Base-by-base conservation (phyloP, 306 rosid species). In the Lathyrus aphaca region DNA sequence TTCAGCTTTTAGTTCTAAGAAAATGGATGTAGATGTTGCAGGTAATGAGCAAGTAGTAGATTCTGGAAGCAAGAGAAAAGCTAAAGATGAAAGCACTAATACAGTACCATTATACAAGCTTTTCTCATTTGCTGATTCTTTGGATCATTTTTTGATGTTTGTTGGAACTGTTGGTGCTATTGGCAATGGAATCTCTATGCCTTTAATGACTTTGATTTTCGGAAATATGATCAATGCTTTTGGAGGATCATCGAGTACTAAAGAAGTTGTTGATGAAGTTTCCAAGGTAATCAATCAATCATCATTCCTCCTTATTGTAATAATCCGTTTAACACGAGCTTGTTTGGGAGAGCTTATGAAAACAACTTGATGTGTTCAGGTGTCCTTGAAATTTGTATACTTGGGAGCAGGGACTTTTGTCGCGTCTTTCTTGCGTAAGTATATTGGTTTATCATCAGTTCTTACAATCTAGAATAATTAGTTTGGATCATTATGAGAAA, bases 21-120 rank as follows among this genome's bases (percentile, higher is more conserved):
- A 81, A 53, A 87, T 55, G 62, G 62, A 56, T 10, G 82, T 45
- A 65, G 81, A 79, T 55, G 4, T 8, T 42, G 69, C 16, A 18
- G 44, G 59, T 64, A 46, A 19, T 58, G 32, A 46, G 35, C 58
- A 40, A 35, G 62, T 12, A 15, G 66, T 1, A 19, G 78, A 37
- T 63, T 60, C 81, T 48, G 62, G 72, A 30, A 75, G 54, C 49
- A 71, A 69, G 54, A 83, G 48, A 10, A 82, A 73, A 74, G 54
- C 64, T 68, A 83, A 74, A 46, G 74, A 77, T 53, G 81, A 82
- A 66, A 54, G 25, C 58, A 29, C 40, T 56, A 82, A 78, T 1
- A 68, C 86, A 66, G 88, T 92, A 40, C 89, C 98, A 8, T 80
- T 76, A 10, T 78, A 85, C 84, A 92, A 83, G 86, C 98, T 90